Evolutionary conservation across 495 filamentous ascomycete species (phyloP).

Genomic region (Astrothelium subdiscretum): DNA sequence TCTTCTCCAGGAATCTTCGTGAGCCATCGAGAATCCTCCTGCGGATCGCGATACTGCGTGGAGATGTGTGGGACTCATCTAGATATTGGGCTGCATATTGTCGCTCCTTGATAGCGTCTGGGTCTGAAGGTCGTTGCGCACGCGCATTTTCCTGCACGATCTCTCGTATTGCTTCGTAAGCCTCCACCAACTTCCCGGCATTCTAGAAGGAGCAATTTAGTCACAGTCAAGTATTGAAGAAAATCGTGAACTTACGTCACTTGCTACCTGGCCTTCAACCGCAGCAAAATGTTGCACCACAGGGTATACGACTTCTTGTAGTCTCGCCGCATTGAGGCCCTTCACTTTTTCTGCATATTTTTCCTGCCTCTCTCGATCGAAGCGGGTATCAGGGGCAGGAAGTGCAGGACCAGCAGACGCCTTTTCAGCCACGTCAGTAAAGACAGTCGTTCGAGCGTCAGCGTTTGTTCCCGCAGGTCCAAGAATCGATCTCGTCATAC

Average conservation of each 20-base stretch:
- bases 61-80: constrained; percentile 54
- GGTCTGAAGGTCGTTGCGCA: constrained; percentile 38
- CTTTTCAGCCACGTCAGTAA: constrained; percentile 17
- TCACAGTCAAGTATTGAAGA: constrained; percentile 28
- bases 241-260: constrained; percentile 43
- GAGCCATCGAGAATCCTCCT: constrained; percentile 70
- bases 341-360: constrained; percentile 66
- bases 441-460: constrained; percentile 32
- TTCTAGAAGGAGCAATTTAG: constrained; percentile 9
- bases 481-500: constrained; percentile 68
- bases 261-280: constrained; percentile 55
- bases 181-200: constrained; percentile 53
- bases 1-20: constrained; percentile 59
- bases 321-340: constrained; percentile 57
- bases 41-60: constrained; percentile 46
- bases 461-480: constrained; percentile 46
- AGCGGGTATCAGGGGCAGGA: constrained; percentile 53
- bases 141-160: constrained; percentile 57
- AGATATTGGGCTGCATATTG: constrained; percentile 63
- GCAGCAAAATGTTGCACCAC: constrained; percentile 59
- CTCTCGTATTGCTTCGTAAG: constrained; percentile 64
- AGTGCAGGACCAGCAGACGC: constrained; percentile 18
- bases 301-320: constrained; percentile 52
- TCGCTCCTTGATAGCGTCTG: constrained; percentile 54
- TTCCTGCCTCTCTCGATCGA: constrained; percentile 66